phyloP scores from a whole-genome alignment of 208 protist genomes.

The Leptomonas seymouri region DNA sequence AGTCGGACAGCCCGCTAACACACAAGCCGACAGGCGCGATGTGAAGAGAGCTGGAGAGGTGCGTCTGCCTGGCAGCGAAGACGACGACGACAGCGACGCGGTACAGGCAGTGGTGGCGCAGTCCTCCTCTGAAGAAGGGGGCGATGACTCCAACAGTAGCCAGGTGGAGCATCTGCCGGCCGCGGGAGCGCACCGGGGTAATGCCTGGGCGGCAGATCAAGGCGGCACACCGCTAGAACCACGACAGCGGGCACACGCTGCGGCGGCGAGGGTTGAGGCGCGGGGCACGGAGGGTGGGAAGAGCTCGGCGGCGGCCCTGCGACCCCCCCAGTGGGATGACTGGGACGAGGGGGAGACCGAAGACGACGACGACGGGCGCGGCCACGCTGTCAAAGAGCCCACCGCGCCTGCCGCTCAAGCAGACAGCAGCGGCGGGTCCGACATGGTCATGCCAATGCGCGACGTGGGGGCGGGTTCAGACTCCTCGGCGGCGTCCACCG shows the following conservation, averaged over 20 bases:
- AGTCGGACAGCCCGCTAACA: neutral
- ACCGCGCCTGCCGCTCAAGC: neutral
- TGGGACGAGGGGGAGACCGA: conserved; percentile 31
- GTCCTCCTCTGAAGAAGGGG: neutral
- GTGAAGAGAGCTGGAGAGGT: neutral
- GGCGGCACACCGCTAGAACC: neutral
- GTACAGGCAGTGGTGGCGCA: conserved; percentile 3
- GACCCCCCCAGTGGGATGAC: conserved; percentile 32
- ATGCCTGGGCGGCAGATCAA: neutral
- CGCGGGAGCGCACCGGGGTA: neutral
- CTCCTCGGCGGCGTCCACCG: no score
- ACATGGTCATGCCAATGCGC: conserved; percentile 27
- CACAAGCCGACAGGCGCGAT: neutral
- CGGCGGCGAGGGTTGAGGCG: no score
- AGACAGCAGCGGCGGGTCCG: conserved; percentile 12
- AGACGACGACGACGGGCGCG: conserved; percentile 2
- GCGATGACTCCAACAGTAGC: neutral
- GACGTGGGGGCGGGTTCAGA: neutral
- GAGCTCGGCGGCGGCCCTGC: neutral
- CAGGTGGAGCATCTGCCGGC: neutral
- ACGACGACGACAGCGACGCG: conserved; percentile 4
- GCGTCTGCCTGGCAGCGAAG: neutral
- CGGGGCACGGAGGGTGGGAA: neutral
- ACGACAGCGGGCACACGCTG: neutral
- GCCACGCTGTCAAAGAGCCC: neutral